phyloP scores from a whole-genome alignment of 768 basidiomycete genomes.

The Agaricus subrufescens region DNA sequence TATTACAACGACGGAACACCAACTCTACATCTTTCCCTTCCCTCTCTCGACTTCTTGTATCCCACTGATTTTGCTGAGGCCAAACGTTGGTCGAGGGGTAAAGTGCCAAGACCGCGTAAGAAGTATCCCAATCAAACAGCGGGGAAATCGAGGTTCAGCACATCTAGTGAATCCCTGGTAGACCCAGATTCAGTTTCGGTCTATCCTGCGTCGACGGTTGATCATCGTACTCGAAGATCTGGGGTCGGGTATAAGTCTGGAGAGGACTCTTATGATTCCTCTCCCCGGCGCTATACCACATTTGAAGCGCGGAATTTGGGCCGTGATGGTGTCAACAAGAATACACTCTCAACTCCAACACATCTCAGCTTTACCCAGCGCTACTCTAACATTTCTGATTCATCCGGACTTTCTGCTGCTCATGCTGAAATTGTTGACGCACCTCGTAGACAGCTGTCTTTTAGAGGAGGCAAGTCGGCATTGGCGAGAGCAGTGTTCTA shows the following conservation, averaged over 20 bases:
- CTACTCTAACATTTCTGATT: not conserved
- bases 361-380: not conserved
- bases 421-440: conserved; percentile 6
- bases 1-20: conserved; percentile 43
- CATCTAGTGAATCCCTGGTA: not conserved
- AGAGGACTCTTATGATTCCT: not conserved
- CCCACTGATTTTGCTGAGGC: conserved; percentile 23
- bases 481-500: conserved; percentile 4
- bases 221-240: not conserved
- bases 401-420: conserved; percentile 2
- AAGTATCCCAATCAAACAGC: conserved; percentile 9
- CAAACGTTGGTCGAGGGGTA: conserved; percentile 19
- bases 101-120: conserved; percentile 6
- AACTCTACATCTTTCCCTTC: conserved; percentile 52
- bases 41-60: conserved; percentile 38
- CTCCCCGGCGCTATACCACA: not conserved
- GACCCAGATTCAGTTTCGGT: not conserved
- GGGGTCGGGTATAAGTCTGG: not conserved
- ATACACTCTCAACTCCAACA: not conserved
- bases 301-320: not conserved
- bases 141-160: conserved; percentile 3
- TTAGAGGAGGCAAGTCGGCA: not conserved
- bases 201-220: not conserved
- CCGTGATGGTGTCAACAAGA: not conserved
- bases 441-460: conserved; percentile 3